Evolutionary conservation across 495 filamentous ascomycete genomes (phyloP).

Genomic region (Pseudevernia furfuracea): DNA sequence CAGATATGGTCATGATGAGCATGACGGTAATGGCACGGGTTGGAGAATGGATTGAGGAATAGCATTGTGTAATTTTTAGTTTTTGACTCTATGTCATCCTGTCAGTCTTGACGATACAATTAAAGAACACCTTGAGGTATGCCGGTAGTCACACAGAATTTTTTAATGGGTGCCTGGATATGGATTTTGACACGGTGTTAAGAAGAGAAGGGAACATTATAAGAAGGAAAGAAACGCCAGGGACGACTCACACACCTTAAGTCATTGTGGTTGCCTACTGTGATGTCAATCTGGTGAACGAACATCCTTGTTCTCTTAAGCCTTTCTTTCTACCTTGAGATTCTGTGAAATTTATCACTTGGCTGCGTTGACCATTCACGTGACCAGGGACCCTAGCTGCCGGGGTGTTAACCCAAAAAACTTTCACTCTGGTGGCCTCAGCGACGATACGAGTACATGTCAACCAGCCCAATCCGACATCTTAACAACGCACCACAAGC

Average conservation of each 20-base stretch:
- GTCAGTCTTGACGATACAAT: not conserved
- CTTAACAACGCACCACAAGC: slow-evolving; percentile 3
- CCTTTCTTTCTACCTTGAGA: not conserved
- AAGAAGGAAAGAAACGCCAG: not conserved
- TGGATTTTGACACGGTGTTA: not conserved
- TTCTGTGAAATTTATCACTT: not conserved
- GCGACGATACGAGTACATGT: slow-evolving; percentile 16
- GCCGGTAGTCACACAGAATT: not conserved
- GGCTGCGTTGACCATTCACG: slow-evolving; percentile 4
- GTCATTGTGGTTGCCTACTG: not conserved
- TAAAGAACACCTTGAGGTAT: not conserved
- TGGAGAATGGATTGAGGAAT: not conserved
- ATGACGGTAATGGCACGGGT: slow-evolving; percentile 12
- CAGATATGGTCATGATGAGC: slow-evolving; percentile 9
- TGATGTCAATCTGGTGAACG: not conserved
- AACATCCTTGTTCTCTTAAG: not conserved
- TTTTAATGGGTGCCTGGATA: not conserved
- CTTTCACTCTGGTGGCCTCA: slow-evolving; percentile 19
- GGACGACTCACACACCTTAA: not conserved
- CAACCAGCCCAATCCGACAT: slow-evolving; percentile 4
- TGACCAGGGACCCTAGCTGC: slow-evolving; percentile 3
- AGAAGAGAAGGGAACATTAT: not conserved
- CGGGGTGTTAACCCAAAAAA: slow-evolving; percentile 11
- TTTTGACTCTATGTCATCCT: not conserved
- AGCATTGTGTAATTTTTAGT: slow-evolving; percentile 3